Base-by-base conservation (phyloP, 305 asterid species). In the Fraxinus sp. region DNA sequence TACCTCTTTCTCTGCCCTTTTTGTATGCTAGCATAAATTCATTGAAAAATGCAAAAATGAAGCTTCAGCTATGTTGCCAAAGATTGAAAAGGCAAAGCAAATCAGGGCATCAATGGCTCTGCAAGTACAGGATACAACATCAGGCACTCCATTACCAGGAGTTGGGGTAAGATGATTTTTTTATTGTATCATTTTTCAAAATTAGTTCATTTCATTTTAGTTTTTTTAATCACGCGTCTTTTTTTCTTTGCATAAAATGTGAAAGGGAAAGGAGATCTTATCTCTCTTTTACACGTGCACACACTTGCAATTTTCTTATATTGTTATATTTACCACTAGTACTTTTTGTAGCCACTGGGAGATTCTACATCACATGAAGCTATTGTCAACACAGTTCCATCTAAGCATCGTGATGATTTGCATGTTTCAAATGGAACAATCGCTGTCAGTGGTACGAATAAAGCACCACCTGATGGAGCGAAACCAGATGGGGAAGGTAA, bases 1-100 rank as follows among this genome's bases (percentile, higher is more conserved):
- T 80, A 88, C 74, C 32, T 46, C 41, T 49, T 20, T 57, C 33
- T 64, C 72, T 86, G 46, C 59, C 52, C 71, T 83, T 76, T 49
- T 52, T 80, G 85, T 80, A 44, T 83, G 76, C 85, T 86, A 96
- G 99, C 98, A 97, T 92, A 94, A 97, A 90, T 97, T 97, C 91
- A 93, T 97, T 76, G 98, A 92, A 89, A 97, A 95, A 88, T 93
- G 95, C 88, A 92, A 92, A 92, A 86, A 84, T 86, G 98, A 94
- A 84, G 98, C 98, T 84, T 91, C 97, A 80, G 78, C 91, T 30
- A 91, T 97, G 98, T 84, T 94, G 84, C 98, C 97, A n/a, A 97
- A 91, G 91, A 90, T 97, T 84, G 98, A 93, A 91, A 93, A 92
- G 90, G 97, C 98, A 76, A 97, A 88, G 89, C 88, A 92, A 72